Base-by-base conservation (phyloP, 768 basidiomycete species). In the Leucocoprinus leucothites region DNA sequence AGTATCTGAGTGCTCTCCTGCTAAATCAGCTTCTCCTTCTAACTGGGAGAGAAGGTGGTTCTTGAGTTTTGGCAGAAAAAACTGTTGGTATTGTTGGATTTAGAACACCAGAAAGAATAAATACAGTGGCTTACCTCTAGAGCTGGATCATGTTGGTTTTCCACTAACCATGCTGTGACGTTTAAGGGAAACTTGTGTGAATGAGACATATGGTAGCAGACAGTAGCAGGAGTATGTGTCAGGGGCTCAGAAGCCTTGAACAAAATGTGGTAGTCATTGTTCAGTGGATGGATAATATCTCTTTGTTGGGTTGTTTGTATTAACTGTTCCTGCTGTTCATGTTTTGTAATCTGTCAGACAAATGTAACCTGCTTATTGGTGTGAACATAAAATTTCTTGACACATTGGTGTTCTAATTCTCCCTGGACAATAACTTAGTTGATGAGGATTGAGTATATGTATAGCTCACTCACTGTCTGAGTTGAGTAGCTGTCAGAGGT, bases 401-500 rank as follows among this genome's bases (percentile, higher is more conserved):
- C 62, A 0, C 63, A 57, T 0, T 64, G 58, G 51, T 81, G 79
- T n/a, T 74, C 69, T 0, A 73, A 65, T 55, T 81, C 76, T 0
- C 75, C 74, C 76, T 79, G 51, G 13, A 19, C 8, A 7, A 1
- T 42, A n/a, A 9, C 16, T n/a, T 11, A 42, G 9, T 8, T n/a
- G 9, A 13, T 7, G 6, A 41, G 14, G 16, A 4, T 4, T 5
- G 31, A 31, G 31, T 11, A 31, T 11, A 31, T 5, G 31, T 31
- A 11, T 31, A 5, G 31, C 14, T 44, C 5, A 21, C 67, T 25
- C 56, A 79, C 75, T 35, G 70, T 49, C 51, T 78, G 74, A 0
- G 75, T 79, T 0, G 71, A 72, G 51, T 71, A 73, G 0, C 65
- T 69, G 54, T 80, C 74, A 0, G 73, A 72, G 0, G 67, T 70